Percentiles rank a stretch among this genome's conserved stretches.
These are phyloP conservation scores for Phytophthora pinifolia DNA, from an alignment of 352 stramenopile species.

Conservation along the genomic window DNA sequence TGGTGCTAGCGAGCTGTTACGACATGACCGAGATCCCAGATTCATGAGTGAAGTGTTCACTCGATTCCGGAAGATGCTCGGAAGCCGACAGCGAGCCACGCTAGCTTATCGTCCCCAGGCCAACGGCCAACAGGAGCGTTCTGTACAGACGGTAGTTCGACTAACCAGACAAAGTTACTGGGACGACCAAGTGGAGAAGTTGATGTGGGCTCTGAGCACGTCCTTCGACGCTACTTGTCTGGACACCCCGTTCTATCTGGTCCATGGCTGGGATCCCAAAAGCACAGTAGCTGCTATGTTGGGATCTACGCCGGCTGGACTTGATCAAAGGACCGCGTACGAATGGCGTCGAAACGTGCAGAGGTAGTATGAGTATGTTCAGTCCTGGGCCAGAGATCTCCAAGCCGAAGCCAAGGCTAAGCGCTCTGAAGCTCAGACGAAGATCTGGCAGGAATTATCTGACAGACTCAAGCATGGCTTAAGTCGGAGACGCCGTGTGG, in stretches of 20 bases:
- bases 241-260: background rate
- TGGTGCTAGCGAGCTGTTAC: background rate
- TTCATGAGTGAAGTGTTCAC: conserved; percentile 6
- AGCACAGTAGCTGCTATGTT: no score
- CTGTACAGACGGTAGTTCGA: background rate
- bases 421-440: background rate
- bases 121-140: background rate
- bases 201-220: background rate
- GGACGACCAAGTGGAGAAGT: conserved; percentile 2
- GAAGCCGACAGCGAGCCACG: background rate
- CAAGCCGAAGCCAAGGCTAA: background rate
- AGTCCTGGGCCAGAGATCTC: background rate
- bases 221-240: background rate
- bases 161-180: background rate
- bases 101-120: background rate
- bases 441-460: background rate
- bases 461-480: background rate
- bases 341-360: no score
- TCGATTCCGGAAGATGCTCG: background rate
- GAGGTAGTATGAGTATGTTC: background rate
- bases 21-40: background rate
- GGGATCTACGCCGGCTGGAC: no score
- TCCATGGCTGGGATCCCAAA: background rate
- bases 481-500: background rate
- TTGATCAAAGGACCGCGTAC: no score